Base-by-base conservation (phyloP, 1,139 yeast species). In the Blastobotrys ciferrii region DNA sequence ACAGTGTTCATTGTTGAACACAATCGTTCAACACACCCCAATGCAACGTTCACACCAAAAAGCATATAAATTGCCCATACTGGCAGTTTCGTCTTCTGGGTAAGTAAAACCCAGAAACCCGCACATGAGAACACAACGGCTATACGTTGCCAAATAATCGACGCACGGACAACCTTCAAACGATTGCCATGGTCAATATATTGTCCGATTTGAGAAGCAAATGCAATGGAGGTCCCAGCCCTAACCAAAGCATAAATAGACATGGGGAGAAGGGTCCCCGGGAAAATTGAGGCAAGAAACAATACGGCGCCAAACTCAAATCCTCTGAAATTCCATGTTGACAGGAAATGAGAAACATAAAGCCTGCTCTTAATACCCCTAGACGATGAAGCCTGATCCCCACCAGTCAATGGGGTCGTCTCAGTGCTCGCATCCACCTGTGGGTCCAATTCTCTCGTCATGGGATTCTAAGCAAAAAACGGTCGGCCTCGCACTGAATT, bases 21-120 rank as follows among this genome's bases (percentile, higher is more conserved):
- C n/a, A 69, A 56, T 38, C 59, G 61, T 49, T 70, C 74, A 13
- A 64, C 60, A 38, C 70, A 61, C 1, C 71, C 74, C 45, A 65
- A 55, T 0, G 58, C 32, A 5, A 67, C 61, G 14, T 63, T 58
- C 7, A 60, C 17, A 1, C 45, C 48, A 7, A 64, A 52, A 15
- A 56, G 18, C 33, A 35, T 23, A 36, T 18, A 19, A 11, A 5
- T 4, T 5, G 11, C 19, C 36, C 36, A 32, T n/a, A 32, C 15
- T 20, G 36, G 32, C 13, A 36, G 43, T 43, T 20, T 39, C 52
- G 53, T 48, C 49, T 35, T 19, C 28, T n/a, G n/a, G n/a, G n/a
- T n/a, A n/a, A 33, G 58, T 54, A 42, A 64, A 56, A 4, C 55
- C 40, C 15, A 61, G 4, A 68, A 46, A 0, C 53, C 35, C 0